Evolutionary conservation across 179 eudicot genomes (phyloP).

Genomic region (Gypsophila paniculata): DNA sequence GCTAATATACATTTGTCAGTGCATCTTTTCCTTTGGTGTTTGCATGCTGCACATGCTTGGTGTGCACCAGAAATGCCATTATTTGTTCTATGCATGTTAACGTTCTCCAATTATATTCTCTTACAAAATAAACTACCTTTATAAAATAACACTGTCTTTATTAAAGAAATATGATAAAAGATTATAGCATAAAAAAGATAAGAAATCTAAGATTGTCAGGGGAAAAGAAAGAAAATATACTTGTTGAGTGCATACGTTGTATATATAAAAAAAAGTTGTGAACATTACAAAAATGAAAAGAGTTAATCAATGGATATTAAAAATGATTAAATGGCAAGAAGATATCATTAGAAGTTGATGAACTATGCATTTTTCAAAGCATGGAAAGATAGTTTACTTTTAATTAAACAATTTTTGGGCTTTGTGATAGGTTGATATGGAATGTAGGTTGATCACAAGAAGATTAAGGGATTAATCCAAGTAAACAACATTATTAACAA

Average conservation of each 20-base stretch:
- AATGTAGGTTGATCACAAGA: slow-evolving; percentile 46
- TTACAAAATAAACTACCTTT: not conserved
- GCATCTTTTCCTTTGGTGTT: slow-evolving; percentile 88
- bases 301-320: slow-evolving; percentile 10
- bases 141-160: not conserved
- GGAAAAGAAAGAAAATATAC: slow-evolving; percentile 26
- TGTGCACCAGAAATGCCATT: slow-evolving; percentile 33
- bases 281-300: slow-evolving; percentile 20
- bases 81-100: slow-evolving; percentile 33
- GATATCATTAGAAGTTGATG: slow-evolving; percentile 42
- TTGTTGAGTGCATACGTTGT: slow-evolving; percentile 23
- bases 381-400: slow-evolving; percentile 43
- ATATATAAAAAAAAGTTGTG: slow-evolving; percentile 24
- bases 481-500: slow-evolving; percentile 12
- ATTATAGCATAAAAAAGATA: slow-evolving; percentile 10
- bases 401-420: slow-evolving; percentile 16
- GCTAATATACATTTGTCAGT: slow-evolving; percentile 69
- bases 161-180: slow-evolving; percentile 13
- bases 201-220: slow-evolving; percentile 13
- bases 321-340: slow-evolving; percentile 25
- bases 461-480: slow-evolving; percentile 22
- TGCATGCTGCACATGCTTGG: slow-evolving; percentile 92
- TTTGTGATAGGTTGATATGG: slow-evolving; percentile 24
- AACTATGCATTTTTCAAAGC: slow-evolving; percentile 25
- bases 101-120: not conserved